A percentile compares a stretch with the other conserved stretches of the same genome.
Evolutionary conservation across 805 yeast genomes (phyloP).

Genomic region (Spathaspora gorwiae): DNA sequence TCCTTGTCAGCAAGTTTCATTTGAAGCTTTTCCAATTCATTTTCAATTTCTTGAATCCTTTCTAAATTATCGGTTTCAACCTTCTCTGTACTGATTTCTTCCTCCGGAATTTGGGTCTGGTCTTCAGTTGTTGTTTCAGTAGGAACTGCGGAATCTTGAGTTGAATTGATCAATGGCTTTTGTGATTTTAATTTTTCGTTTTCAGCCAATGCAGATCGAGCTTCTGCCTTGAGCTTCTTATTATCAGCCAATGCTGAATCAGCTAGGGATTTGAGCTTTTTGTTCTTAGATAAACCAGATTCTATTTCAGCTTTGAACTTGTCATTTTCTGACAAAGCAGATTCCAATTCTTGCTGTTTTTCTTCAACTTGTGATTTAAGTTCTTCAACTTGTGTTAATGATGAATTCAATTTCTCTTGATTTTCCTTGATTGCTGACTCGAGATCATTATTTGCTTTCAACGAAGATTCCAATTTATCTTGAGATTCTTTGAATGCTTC

Average conservation of each 20-base stretch:
- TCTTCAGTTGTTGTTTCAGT: neutral
- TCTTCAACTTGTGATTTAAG: neutral
- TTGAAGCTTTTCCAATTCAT: neutral
- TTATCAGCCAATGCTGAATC: no score
- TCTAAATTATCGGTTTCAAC: neutral
- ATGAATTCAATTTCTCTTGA: neutral
- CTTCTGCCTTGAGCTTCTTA: no score
- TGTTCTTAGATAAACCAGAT: no score
- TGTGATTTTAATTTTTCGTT: no score
- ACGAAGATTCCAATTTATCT: neutral
- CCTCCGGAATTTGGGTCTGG: neutral
- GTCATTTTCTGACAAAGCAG: neutral
- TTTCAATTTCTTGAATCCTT: slow-evolving; percentile 1
- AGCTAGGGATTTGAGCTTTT: no score
- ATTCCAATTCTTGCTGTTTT: neutral
- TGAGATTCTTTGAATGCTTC: neutral
- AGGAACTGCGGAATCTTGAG: no score
- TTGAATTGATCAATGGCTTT: no score
- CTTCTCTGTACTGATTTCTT: neutral
- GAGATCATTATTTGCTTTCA: no score
- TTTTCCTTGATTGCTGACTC: neutral
- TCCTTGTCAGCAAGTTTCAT: neutral
- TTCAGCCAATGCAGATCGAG: no score
- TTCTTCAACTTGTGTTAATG: neutral
- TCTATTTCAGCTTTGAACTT: neutral